Base-by-base conservation (phyloP, 1,284 basidiomycete species). In the Cerioporus squamosus region DNA sequence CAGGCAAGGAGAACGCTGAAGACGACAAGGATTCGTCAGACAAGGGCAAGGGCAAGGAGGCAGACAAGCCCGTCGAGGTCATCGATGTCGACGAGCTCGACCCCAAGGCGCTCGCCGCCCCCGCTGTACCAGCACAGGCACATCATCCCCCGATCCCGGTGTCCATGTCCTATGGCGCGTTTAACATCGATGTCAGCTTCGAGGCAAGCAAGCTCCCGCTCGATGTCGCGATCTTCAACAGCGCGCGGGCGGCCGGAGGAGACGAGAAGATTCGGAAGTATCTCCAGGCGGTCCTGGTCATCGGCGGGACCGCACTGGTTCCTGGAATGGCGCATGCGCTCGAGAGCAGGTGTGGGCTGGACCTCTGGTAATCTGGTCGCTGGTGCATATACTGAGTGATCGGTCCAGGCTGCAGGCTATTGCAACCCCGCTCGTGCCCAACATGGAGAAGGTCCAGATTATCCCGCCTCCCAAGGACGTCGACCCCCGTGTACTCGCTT, bases 211-310 rank as follows among this genome's bases (percentile, higher is more conserved):
- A 95, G 73, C 82, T 97, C 40, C 94, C 97, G 0, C 81, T 99
- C 53, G 97, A 99, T 70, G 91, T 94, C 12, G 97, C 96, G 2
- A 93, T 98, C 61, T 94, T 95, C 73, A 95, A 97, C 66, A 92
- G 93, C 58, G 87, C 96, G 17, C 82, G 94, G 9, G 88, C 93
- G 1, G 89, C 87, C 1, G 92, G 91, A 1, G 88, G 89, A 1
- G 94, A 97, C 66, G 94, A 97, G 54, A 93, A 93, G 74, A 88
- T 96, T 57, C 88, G 92, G 65, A 93, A 95, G 67, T 94, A 97
- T 66, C 82, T 96, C 9, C 87, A 91, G 71, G 92, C 91, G 10
- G 92, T 98, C 49, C 79, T 99, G 7, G 86, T 98, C 43, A 88
- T 97, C 31, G 97, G 97, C 7, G 91, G 94, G 0, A 88, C 88